A percentile compares a stretch with the other conserved stretches of the same genome.
Evolutionary conservation across 345 rosid genomes (phyloP).

Genomic region (Anastatica hierochuntica): DNA sequence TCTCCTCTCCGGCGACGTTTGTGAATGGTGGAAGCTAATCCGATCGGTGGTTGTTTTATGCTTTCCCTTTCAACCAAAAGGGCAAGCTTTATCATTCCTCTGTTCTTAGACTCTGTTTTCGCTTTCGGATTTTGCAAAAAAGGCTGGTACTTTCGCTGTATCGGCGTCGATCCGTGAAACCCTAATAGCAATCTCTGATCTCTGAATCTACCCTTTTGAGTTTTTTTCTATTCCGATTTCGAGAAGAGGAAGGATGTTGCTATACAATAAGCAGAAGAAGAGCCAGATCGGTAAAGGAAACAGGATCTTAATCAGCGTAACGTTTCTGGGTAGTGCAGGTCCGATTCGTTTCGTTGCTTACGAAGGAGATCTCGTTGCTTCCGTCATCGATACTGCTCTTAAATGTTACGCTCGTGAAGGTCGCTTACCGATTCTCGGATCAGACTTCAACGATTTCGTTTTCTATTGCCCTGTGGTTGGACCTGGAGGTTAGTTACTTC

Average conservation of each 20-base stretch:
- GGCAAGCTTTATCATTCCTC: constrained; percentile 46
- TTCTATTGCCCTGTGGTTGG: constrained; percentile 69
- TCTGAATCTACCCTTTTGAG: too few relatives aligned
- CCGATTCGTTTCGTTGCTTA: constrained; percentile 87
- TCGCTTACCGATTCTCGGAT: constrained; percentile 84
- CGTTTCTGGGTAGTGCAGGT: constrained; percentile 87
- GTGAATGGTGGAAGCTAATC: constrained; percentile 82
- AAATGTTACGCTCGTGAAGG: constrained; percentile 93
- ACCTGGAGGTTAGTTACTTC: constrained; percentile 33
- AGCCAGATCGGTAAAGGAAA: constrained; percentile 49
- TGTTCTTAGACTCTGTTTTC: constrained; percentile 38
- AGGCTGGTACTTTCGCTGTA: constrained; percentile 99
- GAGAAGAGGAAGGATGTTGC: constrained; percentile 69
- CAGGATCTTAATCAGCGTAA: constrained; percentile 67
- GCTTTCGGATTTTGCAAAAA: constrained; percentile 97
- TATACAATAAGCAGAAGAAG: constrained; percentile 88
- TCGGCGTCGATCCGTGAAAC: constrained; percentile 84
- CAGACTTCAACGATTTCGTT: constrained; percentile 61
- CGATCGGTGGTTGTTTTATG: constrained; percentile 35
- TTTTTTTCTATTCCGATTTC: not conserved
- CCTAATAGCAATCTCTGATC: not conserved
- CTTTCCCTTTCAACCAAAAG: constrained; percentile 60
- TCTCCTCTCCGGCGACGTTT: constrained; percentile 1
- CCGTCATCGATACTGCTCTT: constrained; percentile 71
- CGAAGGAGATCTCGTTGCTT: constrained; percentile 64